Conservation (phyloP, 2,329 filamentous ascomycete genomes). For the Cryphonectria parasitica region DNA sequence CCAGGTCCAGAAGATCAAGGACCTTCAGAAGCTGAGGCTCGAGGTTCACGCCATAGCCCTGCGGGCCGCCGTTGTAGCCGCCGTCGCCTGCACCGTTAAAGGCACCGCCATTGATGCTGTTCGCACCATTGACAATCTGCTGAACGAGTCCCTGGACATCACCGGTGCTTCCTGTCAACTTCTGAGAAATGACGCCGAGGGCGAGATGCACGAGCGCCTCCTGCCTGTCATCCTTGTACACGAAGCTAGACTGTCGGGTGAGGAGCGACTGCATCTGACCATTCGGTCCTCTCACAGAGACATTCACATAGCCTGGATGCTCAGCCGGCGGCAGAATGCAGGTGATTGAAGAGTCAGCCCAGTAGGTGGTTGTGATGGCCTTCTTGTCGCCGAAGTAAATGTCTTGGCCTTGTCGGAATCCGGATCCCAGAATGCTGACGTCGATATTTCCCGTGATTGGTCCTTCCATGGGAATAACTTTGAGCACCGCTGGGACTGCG, state of each 20-base stretch:
- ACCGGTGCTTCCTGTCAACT: slow-evolving; percentile 66
- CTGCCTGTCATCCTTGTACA: slow-evolving; percentile 74
- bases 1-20: slow-evolving; percentile 78
- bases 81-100: slow-evolving; percentile 36
- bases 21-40: slow-evolving; percentile 73
- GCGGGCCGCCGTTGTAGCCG: slow-evolving; percentile 39
- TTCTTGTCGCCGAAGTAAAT: slow-evolving; percentile 77
- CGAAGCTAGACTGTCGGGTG: slow-evolving; percentile 61
- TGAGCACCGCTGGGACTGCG: slow-evolving; percentile 69
- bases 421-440: slow-evolving; percentile 80
- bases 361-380: slow-evolving; percentile 75
- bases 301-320: slow-evolving; percentile 68
- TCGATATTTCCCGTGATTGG: slow-evolving; percentile 84
- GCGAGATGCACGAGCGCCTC: slow-evolving; percentile 71
- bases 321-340: slow-evolving; percentile 75
- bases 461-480: slow-evolving; percentile 81
- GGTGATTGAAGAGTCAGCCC: slow-evolving; percentile 79
- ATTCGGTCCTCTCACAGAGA: slow-evolving; percentile 65
- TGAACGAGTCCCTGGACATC: slow-evolving; percentile 64
- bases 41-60: slow-evolving; percentile 45
- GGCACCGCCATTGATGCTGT: slow-evolving; percentile 51
- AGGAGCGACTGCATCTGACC: slow-evolving; percentile 39
- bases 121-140: slow-evolving; percentile 56
- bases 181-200: slow-evolving; percentile 65
- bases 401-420: slow-evolving; percentile 76